phyloP scores from a whole-genome alignment of 352 stramenopile species.

The Phytophthora cryptogea region DNA sequence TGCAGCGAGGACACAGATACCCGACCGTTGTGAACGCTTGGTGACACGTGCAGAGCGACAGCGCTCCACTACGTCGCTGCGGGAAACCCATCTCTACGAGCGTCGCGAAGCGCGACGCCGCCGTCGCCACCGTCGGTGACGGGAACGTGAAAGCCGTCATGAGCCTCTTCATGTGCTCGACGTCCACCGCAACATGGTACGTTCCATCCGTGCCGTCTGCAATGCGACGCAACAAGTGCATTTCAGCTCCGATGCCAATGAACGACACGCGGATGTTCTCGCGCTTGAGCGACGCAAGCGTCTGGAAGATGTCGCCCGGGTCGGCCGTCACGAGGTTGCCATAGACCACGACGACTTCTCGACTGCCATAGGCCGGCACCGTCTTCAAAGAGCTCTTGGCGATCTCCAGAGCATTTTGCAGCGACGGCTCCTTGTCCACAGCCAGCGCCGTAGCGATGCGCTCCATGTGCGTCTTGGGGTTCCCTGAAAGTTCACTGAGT shows the following conservation, averaged over 20 bases:
- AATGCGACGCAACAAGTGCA: slow-evolving; percentile 88
- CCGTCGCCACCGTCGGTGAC: slow-evolving; percentile 84
- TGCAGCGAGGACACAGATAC: slow-evolving; percentile 95
- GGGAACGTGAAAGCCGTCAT: slow-evolving; percentile 95
- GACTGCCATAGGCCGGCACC: slow-evolving; percentile 83
- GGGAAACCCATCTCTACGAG: slow-evolving; percentile 89
- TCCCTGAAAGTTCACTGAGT: slow-evolving; percentile 90
- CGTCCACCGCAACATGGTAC: slow-evolving; percentile 95
- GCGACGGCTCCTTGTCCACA: slow-evolving; percentile 86
- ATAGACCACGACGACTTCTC: slow-evolving; percentile 94
- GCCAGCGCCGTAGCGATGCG: slow-evolving; percentile 66
- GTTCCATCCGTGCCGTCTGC: slow-evolving; percentile 92
- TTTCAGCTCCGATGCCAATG: slow-evolving; percentile 94
- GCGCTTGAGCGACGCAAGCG: slow-evolving; percentile 89
- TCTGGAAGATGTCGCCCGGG: slow-evolving; percentile 95
- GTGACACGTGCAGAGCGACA: slow-evolving; percentile 88
- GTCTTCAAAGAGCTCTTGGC: slow-evolving; percentile 92
- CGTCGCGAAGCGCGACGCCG: slow-evolving; percentile 67
- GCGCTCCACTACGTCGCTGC: slow-evolving; percentile 65
- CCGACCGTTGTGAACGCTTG: slow-evolving; percentile 89
- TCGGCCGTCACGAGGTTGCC: slow-evolving; percentile 96
- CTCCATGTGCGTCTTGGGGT: slow-evolving; percentile 87
- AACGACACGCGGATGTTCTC: slow-evolving; percentile 94
- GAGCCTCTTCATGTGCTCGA: slow-evolving; percentile 91
- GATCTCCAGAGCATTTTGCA: slow-evolving; percentile 92